Percentiles rank a stretch among this genome's conserved stretches.
These are phyloP conservation scores for Alnus rubra DNA, from an alignment of 306 rosid genomes.

Conservation along the genomic window DNA sequence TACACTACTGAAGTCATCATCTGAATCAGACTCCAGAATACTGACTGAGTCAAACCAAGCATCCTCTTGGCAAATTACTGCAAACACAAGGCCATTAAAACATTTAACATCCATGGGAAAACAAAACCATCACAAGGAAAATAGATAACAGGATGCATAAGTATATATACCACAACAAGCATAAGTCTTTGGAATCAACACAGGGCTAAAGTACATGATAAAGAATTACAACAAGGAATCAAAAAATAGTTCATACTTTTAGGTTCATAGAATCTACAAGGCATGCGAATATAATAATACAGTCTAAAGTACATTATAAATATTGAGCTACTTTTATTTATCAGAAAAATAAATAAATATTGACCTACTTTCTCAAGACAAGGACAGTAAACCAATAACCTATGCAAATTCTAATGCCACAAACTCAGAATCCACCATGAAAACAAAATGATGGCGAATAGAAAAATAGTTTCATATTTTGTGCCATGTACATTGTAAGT, in stretches of 20 bases:
- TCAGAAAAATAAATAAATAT: neutral
- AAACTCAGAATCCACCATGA: neutral
- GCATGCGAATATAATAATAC: neutral
- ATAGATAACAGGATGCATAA: neutral
- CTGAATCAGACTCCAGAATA: constrained; percentile 84
- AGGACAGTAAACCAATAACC: constrained; percentile 3
- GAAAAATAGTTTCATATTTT: neutral
- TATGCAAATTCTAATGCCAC: neutral
- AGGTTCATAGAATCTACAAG: neutral
- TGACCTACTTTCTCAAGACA: neutral
- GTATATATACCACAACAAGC: neutral
- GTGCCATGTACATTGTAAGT: neutral
- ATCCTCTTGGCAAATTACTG: constrained; percentile 74
- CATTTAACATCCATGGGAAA: neutral
- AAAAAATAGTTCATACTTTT: neutral
- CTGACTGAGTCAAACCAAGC: constrained; percentile 81
- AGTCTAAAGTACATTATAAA: neutral
- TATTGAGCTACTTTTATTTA: neutral
- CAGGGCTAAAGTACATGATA: neutral
- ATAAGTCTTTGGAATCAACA: neutral
- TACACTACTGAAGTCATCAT: constrained; percentile 73
- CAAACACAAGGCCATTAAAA: constrained; percentile 21
- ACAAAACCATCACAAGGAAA: neutral
- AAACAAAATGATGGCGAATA: neutral
- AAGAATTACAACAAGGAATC: neutral